These are phyloP conservation scores for Chlorencoelia australis DNA, from an alignment of 2,329 filamentous ascomycete genomes.

Conservation along the genomic window DNA sequence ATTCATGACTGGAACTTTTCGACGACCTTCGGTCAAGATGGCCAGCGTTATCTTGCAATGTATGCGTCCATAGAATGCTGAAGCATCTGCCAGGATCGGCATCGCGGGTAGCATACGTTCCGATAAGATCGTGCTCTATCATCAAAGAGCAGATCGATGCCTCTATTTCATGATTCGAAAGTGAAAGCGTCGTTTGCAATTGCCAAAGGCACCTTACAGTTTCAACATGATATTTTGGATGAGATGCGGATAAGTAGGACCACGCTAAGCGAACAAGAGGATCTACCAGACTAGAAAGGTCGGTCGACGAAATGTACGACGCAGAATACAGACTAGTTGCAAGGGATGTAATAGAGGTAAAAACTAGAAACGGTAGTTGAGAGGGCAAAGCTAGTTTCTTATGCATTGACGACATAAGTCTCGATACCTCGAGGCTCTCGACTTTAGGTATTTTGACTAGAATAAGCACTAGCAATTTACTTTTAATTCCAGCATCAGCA, in stretches of 20 bases:
- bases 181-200: slow-evolving; percentile 62
- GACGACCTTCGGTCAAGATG: slow-evolving; percentile 38
- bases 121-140: slow-evolving; percentile 41
- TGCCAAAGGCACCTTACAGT: slow-evolving; percentile 80
- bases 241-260: slow-evolving; percentile 68
- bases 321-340: slow-evolving; percentile 44
- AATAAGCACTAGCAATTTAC: slow-evolving; percentile 48
- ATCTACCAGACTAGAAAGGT: slow-evolving; percentile 53
- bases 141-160: slow-evolving; percentile 65
- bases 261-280: slow-evolving; percentile 65
- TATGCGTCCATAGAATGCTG: slow-evolving; percentile 74
- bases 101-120: slow-evolving; percentile 36
- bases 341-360: slow-evolving; percentile 49
- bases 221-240: slow-evolving; percentile 91
- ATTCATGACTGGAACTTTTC: slow-evolving; percentile 33
- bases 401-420: slow-evolving; percentile 41
- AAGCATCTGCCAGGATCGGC: slow-evolving; percentile 61
- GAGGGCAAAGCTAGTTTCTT: slow-evolving; percentile 33
- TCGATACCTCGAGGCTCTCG: slow-evolving; percentile 37
- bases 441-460: slow-evolving; percentile 41
- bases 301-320: slow-evolving; percentile 40
- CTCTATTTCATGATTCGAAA: slow-evolving; percentile 64
- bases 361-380: slow-evolving; percentile 41
- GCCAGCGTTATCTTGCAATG: slow-evolving; percentile 44
- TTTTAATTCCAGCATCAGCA: slow-evolving; percentile 44